These are phyloP conservation scores for Vishniacozyma victoriae DNA, from an alignment of 768 basidiomycete genomes.

Conservation along the genomic window DNA sequence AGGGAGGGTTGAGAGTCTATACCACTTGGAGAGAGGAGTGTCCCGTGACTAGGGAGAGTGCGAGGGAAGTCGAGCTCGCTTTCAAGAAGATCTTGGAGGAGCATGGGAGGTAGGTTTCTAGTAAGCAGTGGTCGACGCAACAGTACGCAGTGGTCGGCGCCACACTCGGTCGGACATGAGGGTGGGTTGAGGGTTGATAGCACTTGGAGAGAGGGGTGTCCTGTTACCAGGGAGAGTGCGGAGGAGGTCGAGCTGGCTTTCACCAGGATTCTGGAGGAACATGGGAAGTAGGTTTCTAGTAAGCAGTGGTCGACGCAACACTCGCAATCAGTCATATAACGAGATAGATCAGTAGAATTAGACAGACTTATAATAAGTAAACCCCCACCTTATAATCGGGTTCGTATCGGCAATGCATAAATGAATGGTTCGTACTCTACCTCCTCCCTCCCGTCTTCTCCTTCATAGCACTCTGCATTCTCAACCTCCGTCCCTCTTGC, in stretches of 20 bases:
- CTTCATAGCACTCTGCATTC: too few relatives aligned
- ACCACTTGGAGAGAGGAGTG: conserved; percentile 14
- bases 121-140: too few relatives aligned
- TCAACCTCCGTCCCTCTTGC: conserved; percentile 46
- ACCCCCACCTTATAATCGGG: too few relatives aligned
- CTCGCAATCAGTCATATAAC: too few relatives aligned
- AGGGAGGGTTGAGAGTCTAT: conserved; percentile 14
- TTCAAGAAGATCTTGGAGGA: conserved; percentile 11
- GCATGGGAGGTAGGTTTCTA: neutral
- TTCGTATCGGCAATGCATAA: too few relatives aligned
- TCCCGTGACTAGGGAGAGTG: conserved; percentile 2
- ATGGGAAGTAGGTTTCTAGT: neutral
- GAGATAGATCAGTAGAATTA: too few relatives aligned
- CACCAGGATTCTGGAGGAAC: conserved; percentile 6
- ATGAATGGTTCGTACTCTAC: too few relatives aligned
- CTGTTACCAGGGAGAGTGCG: conserved; percentile 2
- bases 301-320: too few relatives aligned
- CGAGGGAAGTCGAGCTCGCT: conserved; percentile 8
- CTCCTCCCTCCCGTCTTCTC: conserved; percentile 13
- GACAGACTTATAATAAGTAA: too few relatives aligned
- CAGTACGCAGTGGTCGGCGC: too few relatives aligned
- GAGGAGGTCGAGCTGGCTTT: conserved; percentile 12
- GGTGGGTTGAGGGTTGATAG: conserved; percentile 14
- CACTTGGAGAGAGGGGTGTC: conserved; percentile 14
- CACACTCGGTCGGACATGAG: conserved; percentile 18